Percentiles rank a stretch among this genome's conserved stretches.
Conservation (phyloP, 1,139 yeast genomes). For the Blastobotrys aristatus region DNA sequence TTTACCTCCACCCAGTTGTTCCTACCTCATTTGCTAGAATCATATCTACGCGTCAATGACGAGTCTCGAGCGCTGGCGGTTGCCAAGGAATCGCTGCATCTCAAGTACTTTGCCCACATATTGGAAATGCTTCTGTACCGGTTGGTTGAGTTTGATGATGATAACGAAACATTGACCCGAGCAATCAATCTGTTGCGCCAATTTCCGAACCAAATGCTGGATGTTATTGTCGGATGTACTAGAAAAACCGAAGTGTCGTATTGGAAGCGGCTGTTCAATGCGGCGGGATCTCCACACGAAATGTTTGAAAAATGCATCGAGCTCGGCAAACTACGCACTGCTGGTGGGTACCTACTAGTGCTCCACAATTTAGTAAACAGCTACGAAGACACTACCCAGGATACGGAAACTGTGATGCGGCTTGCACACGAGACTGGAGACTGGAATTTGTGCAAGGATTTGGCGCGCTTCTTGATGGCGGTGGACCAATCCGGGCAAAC, state of each 20-base stretch:
- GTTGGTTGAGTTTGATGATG: conserved; percentile 28
- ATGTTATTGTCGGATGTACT: conserved; percentile 52
- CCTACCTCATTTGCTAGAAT: conserved; percentile 35
- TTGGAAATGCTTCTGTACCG: conserved; percentile 44
- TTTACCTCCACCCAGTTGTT: conserved; percentile 36
- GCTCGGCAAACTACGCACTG: conserved; percentile 37
- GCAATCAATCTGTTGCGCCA: conserved; percentile 30
- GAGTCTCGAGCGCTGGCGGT: conserved; percentile 30
- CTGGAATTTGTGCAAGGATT: conserved; percentile 39
- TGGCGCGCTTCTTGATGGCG: conserved; percentile 38
- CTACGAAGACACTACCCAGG: conserved; percentile 21
- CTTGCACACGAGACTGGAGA: conserved; percentile 33
- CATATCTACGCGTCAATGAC: conserved; percentile 27
- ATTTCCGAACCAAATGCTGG: conserved; percentile 38
- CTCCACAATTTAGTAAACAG: conserved; percentile 27
- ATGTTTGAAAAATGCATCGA: conserved; percentile 37
- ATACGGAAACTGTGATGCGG: conserved; percentile 31
- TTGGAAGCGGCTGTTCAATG: conserved; percentile 52
- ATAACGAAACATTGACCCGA: conserved; percentile 24
- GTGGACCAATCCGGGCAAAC: conserved; percentile 30
- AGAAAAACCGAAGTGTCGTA: conserved; percentile 61
- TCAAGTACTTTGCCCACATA: conserved; percentile 46
- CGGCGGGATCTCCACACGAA: conserved; percentile 37
- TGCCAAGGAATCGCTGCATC: conserved; percentile 38
- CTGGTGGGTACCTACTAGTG: conserved; percentile 40